Conservation (phyloP, 2,329 filamentous ascomycete genomes). For the Aureobasidium sp. region DNA sequence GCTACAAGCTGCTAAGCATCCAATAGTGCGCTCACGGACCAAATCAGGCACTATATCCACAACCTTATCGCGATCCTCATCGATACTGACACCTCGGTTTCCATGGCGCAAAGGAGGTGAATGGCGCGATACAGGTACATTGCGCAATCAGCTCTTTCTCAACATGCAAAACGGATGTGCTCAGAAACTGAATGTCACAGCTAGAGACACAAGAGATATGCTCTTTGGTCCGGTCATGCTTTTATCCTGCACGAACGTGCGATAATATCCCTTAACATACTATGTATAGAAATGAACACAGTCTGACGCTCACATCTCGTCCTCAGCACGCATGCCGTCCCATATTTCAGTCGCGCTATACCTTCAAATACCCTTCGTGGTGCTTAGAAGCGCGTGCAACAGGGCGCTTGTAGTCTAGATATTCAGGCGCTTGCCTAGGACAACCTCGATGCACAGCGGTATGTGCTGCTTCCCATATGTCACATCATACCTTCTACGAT, state of each 20-base stretch:
- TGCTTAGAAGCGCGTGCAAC: too few relatives aligned
- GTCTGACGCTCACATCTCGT: too few relatives aligned
- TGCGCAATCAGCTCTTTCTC: not conserved
- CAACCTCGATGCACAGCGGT: too few relatives aligned
- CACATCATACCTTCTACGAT: too few relatives aligned
- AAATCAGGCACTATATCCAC: not conserved
- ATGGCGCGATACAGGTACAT: not conserved
- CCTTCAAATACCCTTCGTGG: too few relatives aligned
- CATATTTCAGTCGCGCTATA: too few relatives aligned
- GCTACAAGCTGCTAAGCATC: not conserved
- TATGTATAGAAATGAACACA: too few relatives aligned
- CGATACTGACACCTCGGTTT: not conserved
- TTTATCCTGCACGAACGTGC: not conserved
- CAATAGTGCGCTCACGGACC: not conserved
- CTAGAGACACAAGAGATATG: not conserved
- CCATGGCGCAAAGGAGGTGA: not conserved
- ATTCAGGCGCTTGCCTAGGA: too few relatives aligned
- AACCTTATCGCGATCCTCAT: not conserved
- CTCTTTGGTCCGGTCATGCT: not conserved
- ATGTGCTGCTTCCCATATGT: too few relatives aligned
- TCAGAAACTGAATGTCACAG: not conserved
- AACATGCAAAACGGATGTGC: not conserved
- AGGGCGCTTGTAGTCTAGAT: too few relatives aligned
- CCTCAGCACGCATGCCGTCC: too few relatives aligned
- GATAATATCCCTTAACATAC: too few relatives aligned